These are phyloP conservation scores for Stemphylium lycopersici DNA, from an alignment of 2,329 filamentous ascomycete species.

Conservation along the genomic window DNA sequence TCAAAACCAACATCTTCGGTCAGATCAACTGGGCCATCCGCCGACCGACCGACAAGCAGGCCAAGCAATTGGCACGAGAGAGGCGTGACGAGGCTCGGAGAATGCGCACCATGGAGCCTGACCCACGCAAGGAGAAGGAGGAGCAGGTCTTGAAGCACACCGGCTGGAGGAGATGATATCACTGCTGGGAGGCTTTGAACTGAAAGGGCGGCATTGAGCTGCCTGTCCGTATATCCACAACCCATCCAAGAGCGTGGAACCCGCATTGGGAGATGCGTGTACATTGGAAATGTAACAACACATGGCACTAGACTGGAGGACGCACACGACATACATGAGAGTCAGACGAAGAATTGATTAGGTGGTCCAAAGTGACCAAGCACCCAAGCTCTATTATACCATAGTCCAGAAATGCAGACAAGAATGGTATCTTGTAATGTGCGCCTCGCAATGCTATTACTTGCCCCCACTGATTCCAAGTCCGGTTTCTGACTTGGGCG, in stretches of 20 bases:
- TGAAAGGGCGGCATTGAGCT: background rate
- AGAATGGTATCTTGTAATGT: slow-evolving; percentile 25
- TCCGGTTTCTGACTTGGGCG: slow-evolving; percentile 31
- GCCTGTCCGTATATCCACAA: background rate
- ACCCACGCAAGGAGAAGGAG: slow-evolving; percentile 36
- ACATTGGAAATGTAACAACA: slow-evolving; percentile 19
- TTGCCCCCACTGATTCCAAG: slow-evolving; percentile 27
- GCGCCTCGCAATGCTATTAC: slow-evolving; percentile 12
- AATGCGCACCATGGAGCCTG: slow-evolving; percentile 22
- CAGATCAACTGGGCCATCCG: slow-evolving; percentile 35
- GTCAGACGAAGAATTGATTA: background rate
- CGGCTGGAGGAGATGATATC: slow-evolving; percentile 31
- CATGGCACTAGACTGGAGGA: slow-evolving; percentile 6
- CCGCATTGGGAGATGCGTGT: slow-evolving; percentile 8
- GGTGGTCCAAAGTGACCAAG: background rate
- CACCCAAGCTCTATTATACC: slow-evolving; percentile 5
- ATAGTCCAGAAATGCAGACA: background rate
- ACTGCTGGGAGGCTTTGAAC: no score
- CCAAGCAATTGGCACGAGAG: slow-evolving; percentile 37
- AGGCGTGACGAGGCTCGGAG: slow-evolving; percentile 20
- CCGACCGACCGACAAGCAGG: slow-evolving; percentile 36
- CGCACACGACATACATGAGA: background rate
- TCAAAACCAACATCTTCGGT: slow-evolving; percentile 45
- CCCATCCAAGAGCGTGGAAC: background rate
- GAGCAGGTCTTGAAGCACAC: slow-evolving; percentile 37